phyloP scores from a whole-genome alignment of 805 yeast species.

The Clavispora fructus region DNA sequence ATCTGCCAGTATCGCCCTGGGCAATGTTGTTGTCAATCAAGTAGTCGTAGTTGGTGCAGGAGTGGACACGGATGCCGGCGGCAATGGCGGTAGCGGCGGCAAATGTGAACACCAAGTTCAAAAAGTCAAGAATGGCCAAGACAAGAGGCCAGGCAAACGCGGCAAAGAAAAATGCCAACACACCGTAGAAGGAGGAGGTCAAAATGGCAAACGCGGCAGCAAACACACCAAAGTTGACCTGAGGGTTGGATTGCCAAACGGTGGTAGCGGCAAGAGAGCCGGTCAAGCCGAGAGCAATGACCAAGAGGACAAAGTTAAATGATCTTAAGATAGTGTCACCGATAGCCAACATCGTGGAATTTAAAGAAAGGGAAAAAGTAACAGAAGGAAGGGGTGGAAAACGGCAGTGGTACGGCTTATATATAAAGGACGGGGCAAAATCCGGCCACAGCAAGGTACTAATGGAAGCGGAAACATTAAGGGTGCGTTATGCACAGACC shows the following conservation, averaged over 20 bases:
- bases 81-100: slow-evolving; percentile 95
- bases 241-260: slow-evolving; percentile 50
- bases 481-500: slow-evolving; percentile 1
- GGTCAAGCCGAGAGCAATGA: slow-evolving; percentile 78
- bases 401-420: slow-evolving; percentile 1
- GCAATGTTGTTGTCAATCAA: slow-evolving; percentile 60
- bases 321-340: slow-evolving; percentile 74
- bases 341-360: slow-evolving; percentile 52
- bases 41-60: slow-evolving; percentile 73
- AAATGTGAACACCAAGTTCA: slow-evolving; percentile 87
- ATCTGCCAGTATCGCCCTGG: slow-evolving; percentile 76
- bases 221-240: slow-evolving; percentile 85
- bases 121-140: slow-evolving; percentile 70
- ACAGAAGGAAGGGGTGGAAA: not conserved
- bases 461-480: not conserved
- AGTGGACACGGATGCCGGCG: slow-evolving; percentile 80
- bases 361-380: not conserved
- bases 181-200: slow-evolving; percentile 75
- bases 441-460: slow-evolving; percentile 4
- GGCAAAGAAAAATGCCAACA: slow-evolving; percentile 68
- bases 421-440: slow-evolving; percentile 1
- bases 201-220: slow-evolving; percentile 82
- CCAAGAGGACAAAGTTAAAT: slow-evolving; percentile 68
- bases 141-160: slow-evolving; percentile 85
- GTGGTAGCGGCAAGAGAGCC: slow-evolving; percentile 79